Evolutionary conservation across 129 eudicot genomes (phyloP).

Genomic region (Lonicera japonica): DNA sequence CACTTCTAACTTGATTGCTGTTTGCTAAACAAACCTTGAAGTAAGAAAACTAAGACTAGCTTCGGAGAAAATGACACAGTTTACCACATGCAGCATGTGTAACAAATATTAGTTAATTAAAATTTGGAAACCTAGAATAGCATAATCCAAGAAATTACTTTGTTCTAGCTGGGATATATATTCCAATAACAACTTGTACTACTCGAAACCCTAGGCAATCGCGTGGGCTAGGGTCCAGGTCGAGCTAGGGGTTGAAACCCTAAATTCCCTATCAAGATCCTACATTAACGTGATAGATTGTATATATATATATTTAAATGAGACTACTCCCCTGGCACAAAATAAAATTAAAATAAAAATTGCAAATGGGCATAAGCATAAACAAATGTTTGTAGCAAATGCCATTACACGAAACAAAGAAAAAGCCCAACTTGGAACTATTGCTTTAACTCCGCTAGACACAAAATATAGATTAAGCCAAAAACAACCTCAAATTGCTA

Average conservation of each 20-base stretch:
- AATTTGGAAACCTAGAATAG: constrained; percentile 20
- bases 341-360: neutral
- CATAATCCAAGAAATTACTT: constrained; percentile 64
- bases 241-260: constrained; percentile 8
- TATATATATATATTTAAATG: constrained; percentile 4
- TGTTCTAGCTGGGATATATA: constrained; percentile 25
- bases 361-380: constrained; percentile 9
- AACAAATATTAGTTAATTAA: constrained; percentile 33
- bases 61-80: constrained; percentile 47
- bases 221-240: constrained; percentile 15
- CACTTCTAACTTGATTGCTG: constrained; percentile 31
- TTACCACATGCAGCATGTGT: constrained; percentile 70
- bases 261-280: constrained; percentile 29
- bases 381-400: neutral
- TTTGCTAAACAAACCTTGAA: constrained; percentile 3
- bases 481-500: constrained; percentile 20
- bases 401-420: constrained; percentile 6
- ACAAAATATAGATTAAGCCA: constrained; percentile 31
- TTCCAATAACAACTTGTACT: constrained; percentile 9
- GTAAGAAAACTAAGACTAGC: constrained; percentile 10
- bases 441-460: constrained; percentile 25
- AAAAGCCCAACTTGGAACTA: constrained; percentile 22
- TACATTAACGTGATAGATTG: constrained; percentile 12
- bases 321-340: neutral
- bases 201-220: constrained; percentile 37